phyloP scores from a whole-genome alignment of 129 eudicot genomes.

The Oenanthe sinensis region DNA sequence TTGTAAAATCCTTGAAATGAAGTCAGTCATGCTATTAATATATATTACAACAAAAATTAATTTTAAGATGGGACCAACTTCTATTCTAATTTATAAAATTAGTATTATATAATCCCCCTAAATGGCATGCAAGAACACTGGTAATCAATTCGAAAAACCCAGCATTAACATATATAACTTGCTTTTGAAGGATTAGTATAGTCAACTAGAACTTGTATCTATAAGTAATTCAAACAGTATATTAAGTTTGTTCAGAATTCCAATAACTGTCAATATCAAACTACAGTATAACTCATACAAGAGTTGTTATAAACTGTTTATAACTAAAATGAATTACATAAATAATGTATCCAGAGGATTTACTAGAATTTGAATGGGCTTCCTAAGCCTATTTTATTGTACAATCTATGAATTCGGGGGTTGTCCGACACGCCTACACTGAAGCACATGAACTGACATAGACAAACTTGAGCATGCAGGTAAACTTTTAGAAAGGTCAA shows the following conservation, averaged over 20 bases:
- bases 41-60: not conserved
- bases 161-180: not conserved
- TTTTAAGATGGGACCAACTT: not conserved
- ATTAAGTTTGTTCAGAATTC: too few relatives aligned
- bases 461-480: too few relatives aligned
- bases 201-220: not conserved
- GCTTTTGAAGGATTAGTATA: not conserved
- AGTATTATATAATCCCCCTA: not conserved
- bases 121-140: not conserved
- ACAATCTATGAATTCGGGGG: not conserved
- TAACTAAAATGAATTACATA: too few relatives aligned
- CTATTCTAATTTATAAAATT: not conserved
- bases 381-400: not conserved
- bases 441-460: not conserved
- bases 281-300: not conserved
- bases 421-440: not conserved
- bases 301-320: too few relatives aligned
- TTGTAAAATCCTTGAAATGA: not conserved
- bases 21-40: not conserved
- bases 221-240: too few relatives aligned
- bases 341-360: not conserved
- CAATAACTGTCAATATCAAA: not conserved
- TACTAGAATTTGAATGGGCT: not conserved
- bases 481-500: too few relatives aligned
- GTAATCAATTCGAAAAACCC: not conserved